These are phyloP conservation scores for Circinella umbellata DNA, from an alignment of 371 early-diverging fungal species.

Conservation along the genomic window DNA sequence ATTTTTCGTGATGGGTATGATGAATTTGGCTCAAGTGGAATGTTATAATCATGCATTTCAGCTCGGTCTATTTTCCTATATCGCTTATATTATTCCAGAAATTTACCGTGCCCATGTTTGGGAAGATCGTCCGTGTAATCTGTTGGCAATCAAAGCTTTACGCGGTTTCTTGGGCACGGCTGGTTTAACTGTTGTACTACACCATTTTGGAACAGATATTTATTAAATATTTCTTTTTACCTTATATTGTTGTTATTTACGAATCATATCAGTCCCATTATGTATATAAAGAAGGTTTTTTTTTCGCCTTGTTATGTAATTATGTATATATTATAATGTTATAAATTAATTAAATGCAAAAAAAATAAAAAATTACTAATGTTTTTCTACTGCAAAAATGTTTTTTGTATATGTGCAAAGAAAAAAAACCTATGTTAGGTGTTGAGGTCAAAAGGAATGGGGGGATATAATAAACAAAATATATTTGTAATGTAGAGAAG, in stretches of 20 bases:
- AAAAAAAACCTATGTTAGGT: too few species aligned
- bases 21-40: constrained; percentile 24
- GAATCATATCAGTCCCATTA: too few species aligned
- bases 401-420: too few species aligned
- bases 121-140: constrained; percentile 15
- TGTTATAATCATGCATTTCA: constrained; percentile 22
- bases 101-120: constrained; percentile 16
- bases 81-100: constrained; percentile 20
- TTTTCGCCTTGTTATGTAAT: too few species aligned
- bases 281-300: too few species aligned
- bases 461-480: too few species aligned
- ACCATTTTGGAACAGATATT: constrained; percentile 24
- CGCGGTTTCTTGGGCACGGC: constrained; percentile 20
- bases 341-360: too few species aligned
- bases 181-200: constrained; percentile 16
- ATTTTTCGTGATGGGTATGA: constrained; percentile 27
- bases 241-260: neutral
- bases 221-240: neutral
- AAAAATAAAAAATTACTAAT: too few species aligned
- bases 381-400: too few species aligned
- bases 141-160: constrained; percentile 14
- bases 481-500: too few species aligned
- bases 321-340: too few species aligned
- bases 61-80: constrained; percentile 23
- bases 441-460: too few species aligned